These are phyloP conservation scores for Pseudotulostoma volvatum DNA, from an alignment of 495 filamentous ascomycete genomes.

Conservation along the genomic window DNA sequence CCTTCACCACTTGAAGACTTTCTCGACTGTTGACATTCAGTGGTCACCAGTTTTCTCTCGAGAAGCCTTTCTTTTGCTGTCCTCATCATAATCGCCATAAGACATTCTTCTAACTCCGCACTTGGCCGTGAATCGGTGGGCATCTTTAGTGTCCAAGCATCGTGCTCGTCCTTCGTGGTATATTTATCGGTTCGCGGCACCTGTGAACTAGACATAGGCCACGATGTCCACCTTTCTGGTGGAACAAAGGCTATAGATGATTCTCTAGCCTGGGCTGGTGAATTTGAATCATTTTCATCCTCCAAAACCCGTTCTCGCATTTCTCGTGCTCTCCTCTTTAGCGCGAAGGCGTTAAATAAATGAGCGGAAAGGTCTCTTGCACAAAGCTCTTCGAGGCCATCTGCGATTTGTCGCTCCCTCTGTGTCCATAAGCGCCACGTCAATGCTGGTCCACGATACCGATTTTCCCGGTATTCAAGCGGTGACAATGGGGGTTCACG, in stretches of 20 bases:
- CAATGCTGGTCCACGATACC: conserved; percentile 33
- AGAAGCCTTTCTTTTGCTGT: conserved; percentile 47
- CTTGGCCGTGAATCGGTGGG: conserved; percentile 32
- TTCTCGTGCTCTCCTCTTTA: conserved; percentile 32
- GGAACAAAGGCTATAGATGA: conserved; percentile 11
- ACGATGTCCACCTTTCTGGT: conserved; percentile 53
- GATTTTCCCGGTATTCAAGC: conserved; percentile 30
- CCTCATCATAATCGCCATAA: conserved; percentile 44
- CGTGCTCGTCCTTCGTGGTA: conserved; percentile 25
- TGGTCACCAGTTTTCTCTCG: conserved; percentile 1
- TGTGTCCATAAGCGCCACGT: conserved; percentile 46
- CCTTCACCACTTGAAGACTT: conserved; percentile 5
- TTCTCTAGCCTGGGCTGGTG: conserved; percentile 3
- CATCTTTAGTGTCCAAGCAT: conserved; percentile 30
- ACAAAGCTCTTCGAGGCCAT: conserved; percentile 37
- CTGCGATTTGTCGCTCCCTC: conserved; percentile 39
- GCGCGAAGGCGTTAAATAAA: conserved; percentile 54
- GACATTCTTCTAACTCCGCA: conserved; percentile 43
- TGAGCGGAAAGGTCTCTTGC: conserved; percentile 53
- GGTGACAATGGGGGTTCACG: conserved; percentile 4
- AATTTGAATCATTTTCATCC: conserved; percentile 2
- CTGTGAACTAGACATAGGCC: conserved; percentile 45
- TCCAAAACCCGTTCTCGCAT: conserved; percentile 13
- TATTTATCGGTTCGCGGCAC: conserved; percentile 42
- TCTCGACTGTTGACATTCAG: background rate